Evolutionary conservation across 768 basidiomycete genomes (phyloP).

Genomic region (Xerocomellus amylosporus): DNA sequence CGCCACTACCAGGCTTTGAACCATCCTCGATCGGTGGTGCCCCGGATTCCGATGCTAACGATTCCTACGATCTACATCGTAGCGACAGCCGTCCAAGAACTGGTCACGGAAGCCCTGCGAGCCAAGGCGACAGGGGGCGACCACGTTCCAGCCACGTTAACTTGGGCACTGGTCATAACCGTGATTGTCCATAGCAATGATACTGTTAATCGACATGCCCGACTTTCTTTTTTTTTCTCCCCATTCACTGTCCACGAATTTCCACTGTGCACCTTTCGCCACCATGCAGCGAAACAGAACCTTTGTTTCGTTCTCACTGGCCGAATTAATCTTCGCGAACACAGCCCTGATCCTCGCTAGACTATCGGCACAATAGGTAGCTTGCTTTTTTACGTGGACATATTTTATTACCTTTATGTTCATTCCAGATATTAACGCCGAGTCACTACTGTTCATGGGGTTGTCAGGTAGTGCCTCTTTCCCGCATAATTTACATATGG

Average conservation of each 20-base stretch:
- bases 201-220: not conserved
- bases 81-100: slow-evolving; percentile 40
- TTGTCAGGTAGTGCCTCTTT: slow-evolving; percentile 12
- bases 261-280: slow-evolving; percentile 1
- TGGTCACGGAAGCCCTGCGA: slow-evolving; percentile 34
- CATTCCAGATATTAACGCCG: slow-evolving; percentile 15
- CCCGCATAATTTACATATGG: slow-evolving; percentile 11
- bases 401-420: slow-evolving; percentile 32
- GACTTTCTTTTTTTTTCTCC: not conserved
- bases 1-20: slow-evolving; percentile 64
- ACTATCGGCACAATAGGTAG: slow-evolving; percentile 15
- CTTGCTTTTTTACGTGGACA: slow-evolving; percentile 19
- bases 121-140: slow-evolving; percentile 24
- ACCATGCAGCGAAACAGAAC: slow-evolving; percentile 4
- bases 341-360: slow-evolving; percentile 6
- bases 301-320: slow-evolving; percentile 3
- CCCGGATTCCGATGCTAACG: slow-evolving; percentile 17
- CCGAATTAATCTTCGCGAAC: slow-evolving; percentile 2
- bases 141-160: slow-evolving; percentile 18
- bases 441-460: slow-evolving; percentile 15
- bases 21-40: slow-evolving; percentile 33
- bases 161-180: slow-evolving; percentile 8
- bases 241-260: not conserved
- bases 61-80: slow-evolving; percentile 39
- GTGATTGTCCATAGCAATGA: slow-evolving; percentile 8